Evolutionary conservation across 129 eudicot genomes (phyloP).

Genomic region (Mikania micrantha): DNA sequence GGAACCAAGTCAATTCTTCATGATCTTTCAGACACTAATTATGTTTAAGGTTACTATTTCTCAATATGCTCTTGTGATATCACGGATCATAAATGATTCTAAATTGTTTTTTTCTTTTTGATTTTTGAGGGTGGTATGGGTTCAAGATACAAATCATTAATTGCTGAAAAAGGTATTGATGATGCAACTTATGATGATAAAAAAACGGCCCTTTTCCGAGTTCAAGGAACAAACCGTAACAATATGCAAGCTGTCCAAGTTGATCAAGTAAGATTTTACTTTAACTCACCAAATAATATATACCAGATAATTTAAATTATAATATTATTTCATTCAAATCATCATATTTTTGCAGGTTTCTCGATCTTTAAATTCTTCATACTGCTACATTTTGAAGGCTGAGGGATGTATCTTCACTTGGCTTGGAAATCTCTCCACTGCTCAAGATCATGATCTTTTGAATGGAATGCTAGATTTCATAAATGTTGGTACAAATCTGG

Average conservation of each 20-base stretch:
- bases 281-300: background rate
- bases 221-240: constrained; percentile 42
- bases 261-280: constrained; percentile 29
- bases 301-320: background rate
- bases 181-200: constrained; percentile 48
- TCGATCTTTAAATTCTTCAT: constrained; percentile 58
- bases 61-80: background rate
- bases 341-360: constrained; percentile 44
- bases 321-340: too few relatives aligned
- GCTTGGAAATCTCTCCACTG: constrained; percentile 54
- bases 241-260: constrained; percentile 60
- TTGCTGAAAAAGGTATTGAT: constrained; percentile 34
- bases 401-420: constrained; percentile 48
- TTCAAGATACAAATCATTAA: constrained; percentile 30
- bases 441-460: constrained; percentile 55
- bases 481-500: constrained; percentile 38
- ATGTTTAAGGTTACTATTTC: constrained; percentile 32
- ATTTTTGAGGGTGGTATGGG: constrained; percentile 44
- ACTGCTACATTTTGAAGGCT: constrained; percentile 58
- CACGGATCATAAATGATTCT: constrained; percentile 10
- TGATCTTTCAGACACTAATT: constrained; percentile 35
- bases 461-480: constrained; percentile 63
- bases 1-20: constrained; percentile 44
- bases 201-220: constrained; percentile 43
- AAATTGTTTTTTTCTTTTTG: background rate